A percentile compares a stretch with the other conserved stretches of the same genome.
Conservation (phyloP, 2,329 filamentous ascomycete genomes). For the Aspergillus pseudotamarii region DNA sequence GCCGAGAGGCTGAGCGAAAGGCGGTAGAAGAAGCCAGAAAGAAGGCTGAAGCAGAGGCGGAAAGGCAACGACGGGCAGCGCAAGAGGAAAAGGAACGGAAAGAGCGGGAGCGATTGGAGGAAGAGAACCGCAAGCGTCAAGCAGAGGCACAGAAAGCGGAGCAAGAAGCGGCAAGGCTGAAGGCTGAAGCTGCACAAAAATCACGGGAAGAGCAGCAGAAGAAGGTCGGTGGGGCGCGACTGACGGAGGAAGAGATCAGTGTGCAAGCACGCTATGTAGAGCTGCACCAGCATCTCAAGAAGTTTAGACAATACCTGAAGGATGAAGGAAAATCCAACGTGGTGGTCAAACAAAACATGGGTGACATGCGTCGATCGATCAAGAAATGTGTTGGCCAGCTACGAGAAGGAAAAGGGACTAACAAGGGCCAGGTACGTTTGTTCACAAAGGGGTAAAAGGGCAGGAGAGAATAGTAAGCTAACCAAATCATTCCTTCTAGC, state of each 20-base stretch:
- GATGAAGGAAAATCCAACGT: conserved; percentile 59
- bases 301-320: conserved; percentile 56
- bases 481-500: conserved; percentile 20
- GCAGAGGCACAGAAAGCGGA: conserved; percentile 15
- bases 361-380: conserved; percentile 72
- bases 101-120: conserved; percentile 36
- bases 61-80: conserved; percentile 41
- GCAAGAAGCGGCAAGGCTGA: neutral
- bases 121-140: conserved; percentile 24
- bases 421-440: conserved; percentile 57
- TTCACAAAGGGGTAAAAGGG: too few species aligned
- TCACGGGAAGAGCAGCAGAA: conserved; percentile 32
- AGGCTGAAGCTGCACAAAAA: conserved; percentile 22
- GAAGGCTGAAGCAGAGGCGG: conserved; percentile 37
- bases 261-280: conserved; percentile 54
- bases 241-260: conserved; percentile 42
- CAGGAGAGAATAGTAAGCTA: neutral
- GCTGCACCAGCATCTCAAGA: conserved; percentile 70
- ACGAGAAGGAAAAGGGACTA: conserved; percentile 65
- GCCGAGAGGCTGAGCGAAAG: conserved; percentile 45
- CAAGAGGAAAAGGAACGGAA: conserved; percentile 37
- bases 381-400: conserved; percentile 71
- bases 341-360: conserved; percentile 65
- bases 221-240: conserved; percentile 30
- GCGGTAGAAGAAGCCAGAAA: conserved; percentile 44